Percentiles rank a stretch among this genome's conserved stretches.
These are phyloP conservation scores for Hemileia vastatrix DNA, from an alignment of 1,284 basidiomycete genomes.

Conservation along the genomic window DNA sequence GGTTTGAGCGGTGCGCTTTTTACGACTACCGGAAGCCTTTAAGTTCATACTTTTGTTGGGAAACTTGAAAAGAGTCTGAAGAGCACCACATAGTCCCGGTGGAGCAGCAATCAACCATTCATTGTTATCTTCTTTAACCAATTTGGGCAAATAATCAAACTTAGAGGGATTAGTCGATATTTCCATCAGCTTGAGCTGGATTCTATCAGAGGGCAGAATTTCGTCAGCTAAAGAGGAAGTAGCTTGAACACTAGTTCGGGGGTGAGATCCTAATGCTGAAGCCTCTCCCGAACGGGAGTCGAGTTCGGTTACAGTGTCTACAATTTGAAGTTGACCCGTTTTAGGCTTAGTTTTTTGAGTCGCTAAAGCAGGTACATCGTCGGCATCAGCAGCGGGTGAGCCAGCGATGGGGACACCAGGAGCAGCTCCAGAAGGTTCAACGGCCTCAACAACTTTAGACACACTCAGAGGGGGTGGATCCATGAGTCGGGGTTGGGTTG, in stretches of 20 bases:
- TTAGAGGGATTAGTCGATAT: slow-evolving; percentile 4
- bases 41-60: not conserved
- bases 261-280: not conserved
- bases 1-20: too few species aligned
- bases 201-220: slow-evolving; percentile 12
- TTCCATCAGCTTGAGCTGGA: slow-evolving; percentile 4
- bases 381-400: not conserved
- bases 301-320: slow-evolving; percentile 16
- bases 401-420: slow-evolving; percentile 11
- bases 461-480: too few species aligned
- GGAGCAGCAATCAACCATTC: slow-evolving; percentile 15
- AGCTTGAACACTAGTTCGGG: not conserved
- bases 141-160: slow-evolving; percentile 2
- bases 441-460: too few species aligned
- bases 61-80: slow-evolving; percentile 16
- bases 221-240: not conserved
- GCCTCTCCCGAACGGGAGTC: not conserved
- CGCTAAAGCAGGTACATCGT: not conserved
- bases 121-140: slow-evolving; percentile 1
- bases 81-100: slow-evolving; percentile 8
- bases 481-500: too few species aligned
- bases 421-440: too few species aligned
- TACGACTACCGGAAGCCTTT: not conserved
- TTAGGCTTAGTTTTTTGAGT: slow-evolving; percentile 8
- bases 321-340: slow-evolving; percentile 3